These are phyloP conservation scores for Fusarium torulosum DNA, from an alignment of 2,329 filamentous ascomycete genomes.

Conservation along the genomic window DNA sequence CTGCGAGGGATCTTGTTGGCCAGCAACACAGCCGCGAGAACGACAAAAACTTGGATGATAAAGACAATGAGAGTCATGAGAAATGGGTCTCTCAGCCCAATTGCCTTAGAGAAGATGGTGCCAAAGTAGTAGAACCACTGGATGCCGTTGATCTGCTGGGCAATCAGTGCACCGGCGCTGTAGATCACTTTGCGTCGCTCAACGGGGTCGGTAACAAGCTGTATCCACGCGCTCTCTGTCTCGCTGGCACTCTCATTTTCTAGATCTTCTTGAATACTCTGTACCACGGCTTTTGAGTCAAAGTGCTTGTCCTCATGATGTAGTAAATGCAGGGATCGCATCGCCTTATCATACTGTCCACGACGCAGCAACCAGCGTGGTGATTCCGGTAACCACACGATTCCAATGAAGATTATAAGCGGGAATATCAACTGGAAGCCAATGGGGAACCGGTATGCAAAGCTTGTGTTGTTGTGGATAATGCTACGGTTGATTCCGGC, in stretches of 20 bases:
- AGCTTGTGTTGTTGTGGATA: slow-evolving; percentile 47
- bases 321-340: slow-evolving; percentile 56
- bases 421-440: slow-evolving; percentile 50
- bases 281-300: slow-evolving; percentile 53
- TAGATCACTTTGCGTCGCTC: slow-evolving; percentile 62
- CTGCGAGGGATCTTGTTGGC: slow-evolving; percentile 57
- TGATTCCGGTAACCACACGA: slow-evolving; percentile 48
- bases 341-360: slow-evolving; percentile 56
- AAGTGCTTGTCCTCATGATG: slow-evolving; percentile 57
- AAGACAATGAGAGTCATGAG: slow-evolving; percentile 58
- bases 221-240: slow-evolving; percentile 54
- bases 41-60: slow-evolving; percentile 59
- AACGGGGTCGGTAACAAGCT: slow-evolving; percentile 58
- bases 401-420: slow-evolving; percentile 34
- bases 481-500: slow-evolving; percentile 51
- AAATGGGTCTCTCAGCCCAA: slow-evolving; percentile 57
- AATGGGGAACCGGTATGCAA: slow-evolving; percentile 53
- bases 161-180: slow-evolving; percentile 58
- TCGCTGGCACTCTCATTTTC: slow-evolving; percentile 52
- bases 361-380: slow-evolving; percentile 53
- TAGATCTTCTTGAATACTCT: slow-evolving; percentile 59
- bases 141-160: slow-evolving; percentile 64
- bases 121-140: slow-evolving; percentile 61
- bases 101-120: slow-evolving; percentile 58
- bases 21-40: slow-evolving; percentile 54